Evolutionary conservation across 2,329 filamentous ascomycete genomes (phyloP), one percentile per base, ranked within the genome.

Genomic region (Aspergillus calidoustus): DNA sequence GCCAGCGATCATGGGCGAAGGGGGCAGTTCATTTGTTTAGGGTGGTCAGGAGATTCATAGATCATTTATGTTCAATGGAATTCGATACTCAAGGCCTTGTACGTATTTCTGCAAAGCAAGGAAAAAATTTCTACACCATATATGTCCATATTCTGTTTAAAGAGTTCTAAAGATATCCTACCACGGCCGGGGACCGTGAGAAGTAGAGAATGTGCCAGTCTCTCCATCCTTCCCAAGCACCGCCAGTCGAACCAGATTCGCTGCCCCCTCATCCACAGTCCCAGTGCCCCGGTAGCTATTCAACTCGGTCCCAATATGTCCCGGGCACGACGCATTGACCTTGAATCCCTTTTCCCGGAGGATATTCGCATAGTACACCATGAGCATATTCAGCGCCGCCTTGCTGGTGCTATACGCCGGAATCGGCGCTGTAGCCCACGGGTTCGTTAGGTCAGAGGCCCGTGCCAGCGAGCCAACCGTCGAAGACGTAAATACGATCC

Each of bases 341-440:
- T 84, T 85, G 30, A 84, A 78, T 0, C 76, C 76, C 62, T 82
- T 79, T 5, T 76, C 70, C 63, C 75, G 72, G 59, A 81, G 65
- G 13, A 73, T 66, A 31, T 72, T 72, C 38, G 70, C 61, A 79
- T 65, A 63, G 15, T 82, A 76, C 51, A 83, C 64, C 77, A 82
- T 81, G 65, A 82, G 64, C 74, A 80, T 80, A 31, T 82, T 79
- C 9, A 81, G 25, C 0, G 79, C 80, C 1, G 79, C 76, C 63
- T 82, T 82, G 67, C 77, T 80, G 4, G 70, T 64, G 13, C 77
- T 68, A 57, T 82, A 82, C 1, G 71, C 68, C 38, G 72, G 76
- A 51, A 69, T 74, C 5, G 74, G 72, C 17, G 66, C 61, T 1
- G 54, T 57, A 50, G 76, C 76, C 9, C 59, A 73, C 1, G 57